phyloP scores from a whole-genome alignment of 192 early-diverging fungal species.

The Neocallimastix lanati region DNA sequence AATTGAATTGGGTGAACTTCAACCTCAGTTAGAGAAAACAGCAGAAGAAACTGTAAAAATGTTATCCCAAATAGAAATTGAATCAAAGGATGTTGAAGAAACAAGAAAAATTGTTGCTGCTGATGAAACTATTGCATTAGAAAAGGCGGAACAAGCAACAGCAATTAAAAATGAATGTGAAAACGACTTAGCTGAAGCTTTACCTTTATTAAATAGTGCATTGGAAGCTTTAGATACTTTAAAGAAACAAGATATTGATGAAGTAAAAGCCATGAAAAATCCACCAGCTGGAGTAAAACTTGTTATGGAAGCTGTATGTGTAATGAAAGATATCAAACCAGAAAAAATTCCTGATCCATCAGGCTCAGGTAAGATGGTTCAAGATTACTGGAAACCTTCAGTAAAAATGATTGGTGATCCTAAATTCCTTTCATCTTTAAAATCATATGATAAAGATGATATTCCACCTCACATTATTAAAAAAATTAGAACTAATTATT shows the following conservation, averaged over 20 bases:
- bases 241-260: constrained; percentile 40
- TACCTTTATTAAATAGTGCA: constrained; percentile 35
- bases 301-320: constrained; percentile 44
- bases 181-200: constrained; percentile 31
- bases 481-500: constrained; percentile 28
- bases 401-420: constrained; percentile 37
- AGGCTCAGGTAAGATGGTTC: constrained; percentile 39
- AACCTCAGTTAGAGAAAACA: constrained; percentile 35
- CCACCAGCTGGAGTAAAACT: constrained; percentile 41
- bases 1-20: constrained; percentile 25
- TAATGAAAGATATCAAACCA: constrained; percentile 47
- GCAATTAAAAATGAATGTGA: constrained; percentile 41
- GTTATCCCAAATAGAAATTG: constrained; percentile 36
- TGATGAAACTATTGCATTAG: constrained; percentile 32
- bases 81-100: constrained; percentile 36
- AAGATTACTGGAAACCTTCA: constrained; percentile 42
- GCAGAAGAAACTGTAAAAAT: constrained; percentile 41
- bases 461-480: constrained; percentile 39
- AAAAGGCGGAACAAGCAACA: constrained; percentile 26
- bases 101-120: constrained; percentile 31
- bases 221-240: constrained; percentile 34
- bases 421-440: constrained; percentile 26
- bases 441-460: constrained; percentile 39
- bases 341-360: constrained; percentile 42
- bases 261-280: constrained; percentile 47